Evolutionary conservation across 108 stramenopile genomes (phyloP).

Genomic region (Cyclotella baltica): DNA sequence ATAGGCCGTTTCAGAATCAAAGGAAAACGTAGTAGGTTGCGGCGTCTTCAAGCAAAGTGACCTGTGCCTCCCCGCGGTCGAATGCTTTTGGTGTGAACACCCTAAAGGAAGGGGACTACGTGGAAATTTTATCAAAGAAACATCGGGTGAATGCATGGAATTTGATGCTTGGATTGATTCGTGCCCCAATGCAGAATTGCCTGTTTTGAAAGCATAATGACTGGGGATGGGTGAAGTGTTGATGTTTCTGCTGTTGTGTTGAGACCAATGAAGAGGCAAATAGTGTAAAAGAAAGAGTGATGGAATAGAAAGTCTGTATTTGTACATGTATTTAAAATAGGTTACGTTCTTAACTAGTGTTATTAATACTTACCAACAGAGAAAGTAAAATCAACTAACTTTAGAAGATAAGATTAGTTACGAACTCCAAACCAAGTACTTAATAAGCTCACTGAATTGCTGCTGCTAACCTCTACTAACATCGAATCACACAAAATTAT

Average conservation of each 20-base stretch:
- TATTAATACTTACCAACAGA: too few relatives aligned
- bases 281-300: too few relatives aligned
- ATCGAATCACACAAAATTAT: background rate
- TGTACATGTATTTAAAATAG: too few relatives aligned
- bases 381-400: too few relatives aligned
- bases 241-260: too few relatives aligned
- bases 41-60: conserved; percentile 22
- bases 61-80: conserved; percentile 18
- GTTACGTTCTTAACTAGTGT: too few relatives aligned
- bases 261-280: too few relatives aligned
- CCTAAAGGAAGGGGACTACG: background rate
- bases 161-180: conserved; percentile 37
- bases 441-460: too few relatives aligned
- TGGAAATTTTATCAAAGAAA: background rate
- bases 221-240: background rate
- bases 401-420: too few relatives aligned
- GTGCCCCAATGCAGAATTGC: conserved; percentile 15
- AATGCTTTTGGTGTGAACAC: conserved; percentile 31
- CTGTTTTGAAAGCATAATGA: background rate
- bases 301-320: too few relatives aligned
- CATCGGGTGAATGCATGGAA: conserved; percentile 30
- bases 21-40: conserved; percentile 7
- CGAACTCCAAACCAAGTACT: too few relatives aligned
- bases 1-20: background rate
- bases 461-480: too few relatives aligned